phyloP scores from a whole-genome alignment of 2,329 filamentous ascomycete genomes.

The Calycina herbarum region DNA sequence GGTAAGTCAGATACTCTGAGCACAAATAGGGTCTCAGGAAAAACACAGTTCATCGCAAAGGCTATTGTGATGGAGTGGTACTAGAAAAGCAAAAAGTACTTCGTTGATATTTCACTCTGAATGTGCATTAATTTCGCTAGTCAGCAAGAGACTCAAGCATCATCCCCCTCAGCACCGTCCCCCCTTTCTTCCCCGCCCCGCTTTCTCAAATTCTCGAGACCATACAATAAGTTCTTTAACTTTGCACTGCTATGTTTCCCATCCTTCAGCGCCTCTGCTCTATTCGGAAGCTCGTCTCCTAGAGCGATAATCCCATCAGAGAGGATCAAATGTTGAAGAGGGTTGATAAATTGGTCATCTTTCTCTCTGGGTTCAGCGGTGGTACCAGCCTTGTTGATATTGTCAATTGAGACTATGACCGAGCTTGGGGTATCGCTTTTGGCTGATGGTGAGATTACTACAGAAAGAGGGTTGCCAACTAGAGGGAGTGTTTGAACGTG shows the following conservation, averaged over 20 bases:
- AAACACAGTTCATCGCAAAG: too few relatives aligned
- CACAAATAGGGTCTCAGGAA: too few relatives aligned
- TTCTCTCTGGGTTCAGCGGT: conserved; percentile 40
- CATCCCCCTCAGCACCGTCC: conserved; percentile 14
- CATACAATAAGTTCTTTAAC: conserved; percentile 42
- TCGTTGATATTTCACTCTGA: neutral
- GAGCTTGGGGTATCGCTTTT: conserved; percentile 33
- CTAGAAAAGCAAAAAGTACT: neutral
- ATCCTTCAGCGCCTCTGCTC: conserved; percentile 31
- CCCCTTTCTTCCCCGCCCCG: conserved; percentile 33
- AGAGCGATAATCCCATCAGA: conserved; percentile 15
- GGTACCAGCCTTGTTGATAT: conserved; percentile 51
- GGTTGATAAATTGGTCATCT: conserved; percentile 12
- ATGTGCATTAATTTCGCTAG: neutral
- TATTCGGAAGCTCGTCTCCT: conserved; percentile 13
- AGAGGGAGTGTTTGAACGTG: conserved; percentile 54
- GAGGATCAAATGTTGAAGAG: conserved; percentile 19
- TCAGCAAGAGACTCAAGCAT: neutral
- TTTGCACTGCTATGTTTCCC: conserved; percentile 31
- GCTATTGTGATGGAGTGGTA: neutral
- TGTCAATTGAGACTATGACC: conserved; percentile 53
- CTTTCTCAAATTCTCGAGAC: conserved; percentile 38
- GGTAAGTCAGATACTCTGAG: too few relatives aligned
- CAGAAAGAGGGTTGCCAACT: conserved; percentile 57
- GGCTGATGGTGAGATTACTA: conserved; percentile 15